Evolutionary conservation across 1,284 basidiomycete species (phyloP), one percentile per base, ranked within the genome.

Genomic region (Coniophora puteana): DNA sequence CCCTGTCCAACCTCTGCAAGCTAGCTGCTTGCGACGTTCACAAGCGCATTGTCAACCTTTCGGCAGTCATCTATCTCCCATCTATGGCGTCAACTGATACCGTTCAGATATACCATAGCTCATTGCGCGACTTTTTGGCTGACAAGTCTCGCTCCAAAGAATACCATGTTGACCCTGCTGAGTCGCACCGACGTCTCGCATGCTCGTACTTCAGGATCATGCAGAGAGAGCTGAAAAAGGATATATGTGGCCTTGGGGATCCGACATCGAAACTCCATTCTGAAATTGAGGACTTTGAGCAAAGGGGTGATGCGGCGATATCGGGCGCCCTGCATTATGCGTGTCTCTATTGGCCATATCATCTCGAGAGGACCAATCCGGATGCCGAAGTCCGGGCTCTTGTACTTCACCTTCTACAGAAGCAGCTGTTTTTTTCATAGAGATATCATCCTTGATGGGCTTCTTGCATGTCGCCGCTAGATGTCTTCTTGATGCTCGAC

Each of bases 401-500:
- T n/a, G n/a, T n/a, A n/a, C n/a, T n/a, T n/a, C n/a, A n/a, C n/a
- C n/a, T n/a, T n/a, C n/a, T n/a, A n/a, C n/a, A n/a, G n/a, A n/a
- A n/a, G n/a, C n/a, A n/a, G n/a, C n/a, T n/a, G n/a, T n/a, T n/a
- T n/a, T n/a, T n/a, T n/a, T n/a, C n/a, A n/a, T n/a, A n/a, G n/a
- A n/a, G n/a, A n/a, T n/a, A n/a, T n/a, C n/a, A n/a, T n/a, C n/a
- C n/a, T n/a, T n/a, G n/a, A n/a, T n/a, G n/a, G n/a, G n/a, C n/a
- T n/a, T n/a, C n/a, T n/a, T n/a, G n/a, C n/a, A n/a, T n/a, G n/a
- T n/a, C n/a, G n/a, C n/a, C n/a, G n/a, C n/a, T n/a, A n/a, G n/a
- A n/a, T n/a, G n/a, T n/a, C n/a, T n/a, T 53, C n/a, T 32, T 50
- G 25, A 55, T 51, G 43, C 48, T 56, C 4, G 52, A 52, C 2